phyloP scores from a whole-genome alignment of 2,329 filamentous ascomycete species.

The Alternaria triticina region DNA sequence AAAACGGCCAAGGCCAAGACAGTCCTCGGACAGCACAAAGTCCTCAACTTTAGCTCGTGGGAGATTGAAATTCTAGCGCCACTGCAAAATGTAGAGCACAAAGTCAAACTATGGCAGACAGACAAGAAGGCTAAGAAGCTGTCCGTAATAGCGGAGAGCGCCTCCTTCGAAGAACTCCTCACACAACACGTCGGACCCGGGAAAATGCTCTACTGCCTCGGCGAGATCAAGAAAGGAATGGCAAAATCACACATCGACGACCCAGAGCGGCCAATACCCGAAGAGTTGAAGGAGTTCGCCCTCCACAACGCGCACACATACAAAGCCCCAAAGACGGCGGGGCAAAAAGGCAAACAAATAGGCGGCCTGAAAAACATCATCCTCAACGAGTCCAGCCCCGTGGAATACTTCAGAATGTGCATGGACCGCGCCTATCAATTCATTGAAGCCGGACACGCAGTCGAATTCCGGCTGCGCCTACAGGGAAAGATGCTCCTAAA shows the following conservation, averaged over 20 bases:
- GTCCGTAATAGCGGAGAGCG: constrained; percentile 11
- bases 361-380: constrained; percentile 26
- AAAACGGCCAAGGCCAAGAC: constrained; percentile 34
- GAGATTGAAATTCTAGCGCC: background rate
- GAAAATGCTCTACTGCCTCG: constrained; percentile 22
- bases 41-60: constrained; percentile 26
- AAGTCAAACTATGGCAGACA: constrained; percentile 23
- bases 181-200: constrained; percentile 28
- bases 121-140: background rate
- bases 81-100: constrained; percentile 17
- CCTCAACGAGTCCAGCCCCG: constrained; percentile 20
- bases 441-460: constrained; percentile 22
- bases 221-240: constrained; percentile 2
- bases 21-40: constrained; percentile 34
- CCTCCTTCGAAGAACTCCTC: constrained; percentile 28
- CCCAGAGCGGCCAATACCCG: background rate
- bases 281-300: constrained; percentile 13
- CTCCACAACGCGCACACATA: constrained; percentile 10
- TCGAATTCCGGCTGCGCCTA: constrained; percentile 31
- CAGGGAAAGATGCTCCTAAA: constrained; percentile 1
- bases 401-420: constrained; percentile 4
- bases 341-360: constrained; percentile 7
- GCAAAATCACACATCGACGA: constrained; percentile 1
- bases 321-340: background rate
- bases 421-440: constrained; percentile 36